Evolutionary conservation across 371 early-diverging fungal species (phyloP), one percentile per base, ranked within the genome.

Genomic region (Blakeslea trispora): DNA sequence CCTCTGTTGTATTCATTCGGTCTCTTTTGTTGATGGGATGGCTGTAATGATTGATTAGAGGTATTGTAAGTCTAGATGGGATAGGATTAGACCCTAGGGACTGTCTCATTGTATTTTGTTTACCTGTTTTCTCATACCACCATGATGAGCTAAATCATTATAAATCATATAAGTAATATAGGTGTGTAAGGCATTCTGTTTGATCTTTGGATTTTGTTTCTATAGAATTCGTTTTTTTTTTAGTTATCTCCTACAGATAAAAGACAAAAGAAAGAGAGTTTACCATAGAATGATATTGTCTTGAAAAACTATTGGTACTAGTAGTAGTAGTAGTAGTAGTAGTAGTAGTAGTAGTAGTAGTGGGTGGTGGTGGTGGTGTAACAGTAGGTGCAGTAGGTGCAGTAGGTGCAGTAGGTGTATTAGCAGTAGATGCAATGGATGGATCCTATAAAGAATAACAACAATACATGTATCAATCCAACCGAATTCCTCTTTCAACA

Each of bases 121-220:
- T 45, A 51, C 11, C 23, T 35, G 39, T 24, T 61, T 67, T 34
- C 50, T 18, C 40, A 53, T 40, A 35, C 37, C 42, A 5, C 50
- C 50, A 46, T 66, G 68, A 17, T 15, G 18, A 28, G 62, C 61
- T 52, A 69, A 59, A 57, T 75, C 66, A 24, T 74, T 75, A 52
- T 77, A 77, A 39, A 79, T 77, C 77, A 79, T 77, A 57, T 81
- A 81, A 34, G 81, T 72, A 50, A 81, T 81, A 55, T 81, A 81
- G 41, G 81, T 79, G 68, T 81, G 81, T 72, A 75, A 73, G 15
- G 81, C 81, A 72, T 81, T 81, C 43, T 77, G 64, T 60, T 81
- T 81, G 39, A 79, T 72, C 57, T 71, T 75, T 47, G 79, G 78
- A 57, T 78, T 75, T 58, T 77, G 65, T 59, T 72, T 75, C 75